phyloP scores from a whole-genome alignment of 768 basidiomycete genomes.

The Psilocybe tampanensis region DNA sequence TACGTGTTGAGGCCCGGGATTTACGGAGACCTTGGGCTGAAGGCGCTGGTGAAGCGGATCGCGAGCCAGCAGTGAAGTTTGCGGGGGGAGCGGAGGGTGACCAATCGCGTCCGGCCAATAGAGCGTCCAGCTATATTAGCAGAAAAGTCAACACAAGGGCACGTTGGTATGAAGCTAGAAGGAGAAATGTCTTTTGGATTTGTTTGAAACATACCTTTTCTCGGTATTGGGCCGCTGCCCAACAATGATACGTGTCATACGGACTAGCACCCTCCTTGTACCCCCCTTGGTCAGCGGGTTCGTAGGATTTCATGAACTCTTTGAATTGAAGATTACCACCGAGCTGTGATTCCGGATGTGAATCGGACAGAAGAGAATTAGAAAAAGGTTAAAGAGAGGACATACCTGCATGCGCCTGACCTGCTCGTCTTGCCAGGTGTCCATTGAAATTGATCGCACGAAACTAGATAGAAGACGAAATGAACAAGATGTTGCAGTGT shows the following conservation, averaged over 20 bases:
- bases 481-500: constrained; percentile 20
- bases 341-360: constrained; percentile 44
- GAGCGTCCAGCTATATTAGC: constrained; percentile 70
- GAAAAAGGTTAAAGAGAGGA: constrained; percentile 8
- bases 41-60: constrained; percentile 56
- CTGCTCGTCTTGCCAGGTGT: constrained; percentile 93
- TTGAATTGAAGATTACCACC: constrained; percentile 89
- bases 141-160: constrained; percentile 6
- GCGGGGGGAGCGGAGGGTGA: constrained; percentile 72
- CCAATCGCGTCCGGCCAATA: constrained; percentile 78
- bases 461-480: constrained; percentile 53
- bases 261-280: constrained; percentile 62
- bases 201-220: constrained; percentile 69
- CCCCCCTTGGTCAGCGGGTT: constrained; percentile 67
- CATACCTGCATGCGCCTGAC: constrained; percentile 86
- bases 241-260: constrained; percentile 86
- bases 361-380: not conserved
- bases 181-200: constrained; percentile 1
- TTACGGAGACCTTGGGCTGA: constrained; percentile 85
- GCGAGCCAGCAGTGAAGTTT: constrained; percentile 37
- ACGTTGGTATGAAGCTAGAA: constrained; percentile 14
- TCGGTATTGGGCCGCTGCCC: constrained; percentile 94
- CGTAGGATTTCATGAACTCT: constrained; percentile 74
- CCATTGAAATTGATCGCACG: constrained; percentile 94
- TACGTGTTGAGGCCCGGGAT: constrained; percentile 72